A percentile compares a stretch with the other conserved stretches of the same genome.
These are phyloP conservation scores for Elymus sibiricus DNA, from an alignment of 176 grass and related monocot species.

Conservation along the genomic window DNA sequence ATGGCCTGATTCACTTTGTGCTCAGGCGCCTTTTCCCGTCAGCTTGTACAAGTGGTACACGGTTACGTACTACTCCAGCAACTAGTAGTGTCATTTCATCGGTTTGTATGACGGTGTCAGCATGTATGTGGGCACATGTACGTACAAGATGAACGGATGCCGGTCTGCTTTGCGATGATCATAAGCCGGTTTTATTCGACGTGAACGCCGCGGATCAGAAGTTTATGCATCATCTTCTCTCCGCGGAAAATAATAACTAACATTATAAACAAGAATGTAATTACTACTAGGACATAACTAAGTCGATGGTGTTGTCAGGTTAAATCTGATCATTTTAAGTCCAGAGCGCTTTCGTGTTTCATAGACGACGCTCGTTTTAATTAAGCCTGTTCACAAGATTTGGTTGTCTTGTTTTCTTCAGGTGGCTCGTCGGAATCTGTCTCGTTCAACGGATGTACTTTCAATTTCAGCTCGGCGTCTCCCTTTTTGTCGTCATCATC, in stretches of 20 bases:
- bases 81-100: neutral
- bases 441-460: constrained; percentile 39
- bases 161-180: neutral
- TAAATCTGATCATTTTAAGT: neutral
- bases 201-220: constrained; percentile 16
- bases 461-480: constrained; percentile 36
- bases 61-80: neutral
- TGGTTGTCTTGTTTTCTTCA: constrained; percentile 11
- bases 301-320: neutral
- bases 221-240: neutral
- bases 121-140: constrained; percentile 13
- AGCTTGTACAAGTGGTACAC: neutral
- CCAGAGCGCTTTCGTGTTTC: neutral
- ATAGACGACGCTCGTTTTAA: neutral
- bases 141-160: neutral
- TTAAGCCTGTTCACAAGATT: constrained; percentile 24
- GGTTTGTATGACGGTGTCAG: neutral
- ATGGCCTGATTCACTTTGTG: neutral
- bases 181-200: constrained; percentile 34
- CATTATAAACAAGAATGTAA: neutral
- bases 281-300: neutral
- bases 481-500: constrained; percentile 46
- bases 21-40: neutral
- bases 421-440: constrained; percentile 11
- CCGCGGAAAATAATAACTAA: constrained; percentile 43